Percentiles rank a stretch among this genome's conserved stretches.
phyloP scores from a whole-genome alignment of 371 early-diverging fungal species.

The Entomophthora muscae region DNA sequence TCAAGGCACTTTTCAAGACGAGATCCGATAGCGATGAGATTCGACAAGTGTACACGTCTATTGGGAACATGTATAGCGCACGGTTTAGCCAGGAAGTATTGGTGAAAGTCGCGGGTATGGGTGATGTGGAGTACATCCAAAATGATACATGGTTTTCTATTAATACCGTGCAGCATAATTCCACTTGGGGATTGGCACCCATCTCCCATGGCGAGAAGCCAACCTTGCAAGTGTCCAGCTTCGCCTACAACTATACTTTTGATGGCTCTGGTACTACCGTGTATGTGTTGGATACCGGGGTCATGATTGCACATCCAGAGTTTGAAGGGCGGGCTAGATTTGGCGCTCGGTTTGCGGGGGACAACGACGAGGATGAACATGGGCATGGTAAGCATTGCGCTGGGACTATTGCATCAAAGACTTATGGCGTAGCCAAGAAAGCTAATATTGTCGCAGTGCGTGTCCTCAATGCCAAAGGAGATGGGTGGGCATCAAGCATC shows the following conservation, averaged over 20 bases:
- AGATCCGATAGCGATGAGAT: neutral
- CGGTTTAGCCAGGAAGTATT: neutral
- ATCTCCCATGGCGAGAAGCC: constrained; percentile 22
- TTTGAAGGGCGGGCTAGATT: constrained; percentile 50
- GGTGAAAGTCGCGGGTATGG: neutral
- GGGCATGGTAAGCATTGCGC: constrained; percentile 35
- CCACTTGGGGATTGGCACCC: constrained; percentile 32
- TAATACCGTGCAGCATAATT: neutral
- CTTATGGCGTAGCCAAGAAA: constrained; percentile 19
- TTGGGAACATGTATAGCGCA: neutral
- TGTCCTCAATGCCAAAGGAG: constrained; percentile 24
- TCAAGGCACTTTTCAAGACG: neutral
- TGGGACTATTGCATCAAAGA: constrained; percentile 32
- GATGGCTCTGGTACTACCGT: constrained; percentile 40
- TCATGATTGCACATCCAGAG: constrained; percentile 45
- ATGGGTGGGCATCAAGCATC: constrained; percentile 17
- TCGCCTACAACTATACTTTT: no score
- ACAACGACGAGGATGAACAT: constrained; percentile 18
- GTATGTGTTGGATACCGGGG: constrained; percentile 72
- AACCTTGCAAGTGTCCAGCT: no score
- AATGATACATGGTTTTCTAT: neutral
- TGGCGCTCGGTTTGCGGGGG: constrained; percentile 17
- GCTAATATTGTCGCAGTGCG: constrained; percentile 80
- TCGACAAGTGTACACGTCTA: neutral
- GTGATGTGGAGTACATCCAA: neutral